Evolutionary conservation across 768 basidiomycete species (phyloP).

Genomic region (Xerocomellus amylosporus): DNA sequence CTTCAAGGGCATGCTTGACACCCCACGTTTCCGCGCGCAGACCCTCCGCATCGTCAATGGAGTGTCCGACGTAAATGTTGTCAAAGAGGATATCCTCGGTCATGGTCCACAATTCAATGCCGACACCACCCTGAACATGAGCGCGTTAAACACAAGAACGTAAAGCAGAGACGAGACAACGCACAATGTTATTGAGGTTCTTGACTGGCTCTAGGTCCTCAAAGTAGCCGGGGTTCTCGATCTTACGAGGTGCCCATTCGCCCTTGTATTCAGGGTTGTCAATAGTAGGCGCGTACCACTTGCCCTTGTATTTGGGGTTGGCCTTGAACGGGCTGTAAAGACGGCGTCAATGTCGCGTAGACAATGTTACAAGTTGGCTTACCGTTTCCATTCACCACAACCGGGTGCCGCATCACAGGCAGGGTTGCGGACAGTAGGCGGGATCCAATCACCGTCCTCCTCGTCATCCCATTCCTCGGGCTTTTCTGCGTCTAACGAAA

Average conservation of each 20-base stretch:
- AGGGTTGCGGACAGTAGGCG: constrained; percentile 87
- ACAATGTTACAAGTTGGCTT: constrained; percentile 3
- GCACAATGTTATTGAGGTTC: constrained; percentile 79
- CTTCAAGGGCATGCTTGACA: constrained; percentile 84
- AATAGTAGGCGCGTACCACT: constrained; percentile 93
- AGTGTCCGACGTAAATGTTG: constrained; percentile 94
- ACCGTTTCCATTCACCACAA: constrained; percentile 94
- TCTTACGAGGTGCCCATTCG: constrained; percentile 87
- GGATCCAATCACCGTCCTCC: constrained; percentile 98
- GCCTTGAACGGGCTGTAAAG: constrained; percentile 68
- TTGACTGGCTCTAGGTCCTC: constrained; percentile 84
- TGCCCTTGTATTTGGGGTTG: constrained; percentile 97
- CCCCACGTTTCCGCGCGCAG: constrained; percentile 88
- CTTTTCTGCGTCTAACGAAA: constrained; percentile 69
- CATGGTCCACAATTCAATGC: constrained; percentile 99
- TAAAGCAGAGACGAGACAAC: constrained; percentile 21
- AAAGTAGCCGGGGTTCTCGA: constrained; percentile 87
- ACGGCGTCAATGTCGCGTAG: not conserved
- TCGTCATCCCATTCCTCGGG: constrained; percentile 99
- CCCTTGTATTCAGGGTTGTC: constrained; percentile 99
- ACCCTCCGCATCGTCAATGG: constrained; percentile 75
- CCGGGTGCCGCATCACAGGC: constrained; percentile 87
- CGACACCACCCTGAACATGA: constrained; percentile 74
- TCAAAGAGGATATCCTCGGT: constrained; percentile 92
- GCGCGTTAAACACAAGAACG: not conserved